Evolutionary conservation across 2,329 filamentous ascomycete genomes (phyloP).

Genomic region (Herpotrichia juniperi): DNA sequence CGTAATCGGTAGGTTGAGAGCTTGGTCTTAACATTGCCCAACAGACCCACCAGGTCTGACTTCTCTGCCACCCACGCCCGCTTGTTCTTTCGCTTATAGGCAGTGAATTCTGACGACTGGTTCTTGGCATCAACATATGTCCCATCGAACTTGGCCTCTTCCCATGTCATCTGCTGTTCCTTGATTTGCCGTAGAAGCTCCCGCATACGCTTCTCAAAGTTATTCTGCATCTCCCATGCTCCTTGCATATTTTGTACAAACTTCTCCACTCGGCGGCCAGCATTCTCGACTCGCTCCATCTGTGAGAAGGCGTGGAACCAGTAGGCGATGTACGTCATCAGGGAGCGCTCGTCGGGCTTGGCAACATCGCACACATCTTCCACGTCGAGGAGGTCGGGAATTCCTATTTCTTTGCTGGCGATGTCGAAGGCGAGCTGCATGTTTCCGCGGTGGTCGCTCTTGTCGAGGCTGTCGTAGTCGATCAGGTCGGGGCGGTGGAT

Average conservation of each 20-base stretch:
- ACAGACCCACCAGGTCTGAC: slow-evolving; percentile 87
- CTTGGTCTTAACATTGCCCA: slow-evolving; percentile 99
- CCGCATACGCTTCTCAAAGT: slow-evolving; percentile 89
- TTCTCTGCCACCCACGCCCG: slow-evolving; percentile 97
- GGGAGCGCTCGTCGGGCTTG: slow-evolving; percentile 91
- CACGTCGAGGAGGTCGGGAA: slow-evolving; percentile 92
- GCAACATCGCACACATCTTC: slow-evolving; percentile 97
- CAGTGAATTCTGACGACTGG: slow-evolving; percentile 79
- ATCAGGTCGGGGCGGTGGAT: slow-evolving; percentile 97
- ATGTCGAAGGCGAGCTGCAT: slow-evolving; percentile 99
- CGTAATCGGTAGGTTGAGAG: slow-evolving; percentile 90
- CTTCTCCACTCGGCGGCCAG: slow-evolving; percentile 93
- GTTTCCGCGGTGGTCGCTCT: slow-evolving; percentile 91
- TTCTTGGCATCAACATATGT: slow-evolving; percentile 92
- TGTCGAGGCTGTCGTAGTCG: slow-evolving; percentile 94
- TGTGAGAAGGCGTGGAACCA: slow-evolving; percentile 99
- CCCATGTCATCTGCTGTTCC: slow-evolving; percentile 77
- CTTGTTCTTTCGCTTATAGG: slow-evolving; percentile 92
- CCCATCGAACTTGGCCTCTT: slow-evolving; percentile 81
- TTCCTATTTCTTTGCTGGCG: slow-evolving; percentile 93
- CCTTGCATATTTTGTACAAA: slow-evolving; percentile 99
- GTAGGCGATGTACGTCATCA: slow-evolving; percentile 99
- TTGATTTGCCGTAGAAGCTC: slow-evolving; percentile 77
- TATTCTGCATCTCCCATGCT: slow-evolving; percentile 99
- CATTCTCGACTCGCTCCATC: slow-evolving; percentile 98